Percentiles rank a stretch among this genome's conserved stretches.
These are phyloP conservation scores for Sphagnum tenellum DNA, from an alignment of 225 moss, liverwort and hornwort species.

Conservation along the genomic window DNA sequence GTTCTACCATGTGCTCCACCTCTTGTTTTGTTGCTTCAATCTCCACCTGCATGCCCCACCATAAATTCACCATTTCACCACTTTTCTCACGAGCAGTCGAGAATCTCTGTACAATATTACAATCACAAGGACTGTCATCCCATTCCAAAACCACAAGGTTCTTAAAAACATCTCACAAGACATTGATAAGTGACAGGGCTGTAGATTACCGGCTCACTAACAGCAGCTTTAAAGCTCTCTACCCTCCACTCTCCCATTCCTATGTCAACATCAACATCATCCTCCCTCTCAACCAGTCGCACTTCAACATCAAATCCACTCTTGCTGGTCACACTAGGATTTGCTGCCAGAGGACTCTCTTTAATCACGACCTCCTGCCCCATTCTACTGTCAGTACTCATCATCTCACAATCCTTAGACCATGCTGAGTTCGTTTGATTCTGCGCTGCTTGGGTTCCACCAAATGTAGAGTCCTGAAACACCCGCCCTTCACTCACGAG, in stretches of 20 bases:
- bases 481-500: conserved; percentile 13
- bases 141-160: too few relatives aligned
- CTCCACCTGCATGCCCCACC: conserved; percentile 50
- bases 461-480: not conserved
- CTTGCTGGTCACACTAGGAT: conserved; percentile 65
- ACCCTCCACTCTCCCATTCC: conserved; percentile 80
- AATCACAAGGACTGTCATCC: too few relatives aligned
- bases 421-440: not conserved
- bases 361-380: not conserved
- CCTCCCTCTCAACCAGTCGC: conserved; percentile 70
- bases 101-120: too few relatives aligned
- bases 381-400: not conserved
- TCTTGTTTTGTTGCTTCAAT: conserved; percentile 81
- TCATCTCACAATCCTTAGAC: not conserved
- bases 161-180: not conserved
- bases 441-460: not conserved
- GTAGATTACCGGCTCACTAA: conserved; percentile 72
- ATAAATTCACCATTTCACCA: not conserved
- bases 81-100: not conserved
- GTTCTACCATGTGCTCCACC: conserved; percentile 77
- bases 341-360: not conserved
- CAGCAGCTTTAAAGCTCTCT: conserved; percentile 79
- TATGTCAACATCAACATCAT: conserved; percentile 41
- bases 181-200: not conserved
- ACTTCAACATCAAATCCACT: conserved; percentile 91